phyloP scores from a whole-genome alignment of 1,139 yeast genomes.

The Lizanozyma gosingica region DNA sequence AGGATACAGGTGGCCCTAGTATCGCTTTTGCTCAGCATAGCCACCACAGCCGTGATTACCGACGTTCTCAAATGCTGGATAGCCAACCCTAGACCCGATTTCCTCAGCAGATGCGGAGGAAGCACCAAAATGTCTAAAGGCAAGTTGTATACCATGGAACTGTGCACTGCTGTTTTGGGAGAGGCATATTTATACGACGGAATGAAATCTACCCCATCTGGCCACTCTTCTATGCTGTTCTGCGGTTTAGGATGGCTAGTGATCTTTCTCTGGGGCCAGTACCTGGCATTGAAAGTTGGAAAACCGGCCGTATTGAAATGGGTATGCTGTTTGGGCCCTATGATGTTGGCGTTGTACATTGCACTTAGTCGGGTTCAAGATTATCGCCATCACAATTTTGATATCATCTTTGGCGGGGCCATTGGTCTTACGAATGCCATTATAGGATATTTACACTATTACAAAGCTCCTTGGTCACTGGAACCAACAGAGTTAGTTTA shows the following conservation, averaged over 20 bases:
- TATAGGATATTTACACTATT: neutral
- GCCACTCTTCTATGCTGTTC: constrained; percentile 67
- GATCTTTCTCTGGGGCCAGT: constrained; percentile 17
- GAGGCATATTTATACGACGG: constrained; percentile 56
- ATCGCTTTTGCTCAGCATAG: constrained; percentile 5
- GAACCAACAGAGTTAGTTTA: neutral
- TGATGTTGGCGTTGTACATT: constrained; percentile 25
- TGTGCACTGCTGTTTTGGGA: constrained; percentile 25
- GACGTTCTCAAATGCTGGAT: constrained; percentile 65
- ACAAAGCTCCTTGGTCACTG: neutral
- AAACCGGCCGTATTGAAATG: constrained; percentile 4
- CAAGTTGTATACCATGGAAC: constrained; percentile 9
- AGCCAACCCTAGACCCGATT: constrained; percentile 79
- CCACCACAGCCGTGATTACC: constrained; percentile 18
- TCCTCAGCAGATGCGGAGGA: constrained; percentile 54
- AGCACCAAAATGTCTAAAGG: constrained; percentile 15
- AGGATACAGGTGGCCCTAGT: constrained; percentile 12
- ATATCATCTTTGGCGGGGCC: constrained; percentile 26
- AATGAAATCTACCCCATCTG: constrained; percentile 73
- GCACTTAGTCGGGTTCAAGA: constrained; percentile 34
- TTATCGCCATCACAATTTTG: constrained; percentile 37
- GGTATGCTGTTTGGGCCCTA: constrained; percentile 14
- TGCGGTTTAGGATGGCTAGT: constrained; percentile 34
- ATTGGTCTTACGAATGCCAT: constrained; percentile 16
- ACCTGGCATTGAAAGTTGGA: constrained; percentile 5